phyloP scores from a whole-genome alignment of 2,329 filamentous ascomycete genomes.

The Pyricularia pennisetigena region DNA sequence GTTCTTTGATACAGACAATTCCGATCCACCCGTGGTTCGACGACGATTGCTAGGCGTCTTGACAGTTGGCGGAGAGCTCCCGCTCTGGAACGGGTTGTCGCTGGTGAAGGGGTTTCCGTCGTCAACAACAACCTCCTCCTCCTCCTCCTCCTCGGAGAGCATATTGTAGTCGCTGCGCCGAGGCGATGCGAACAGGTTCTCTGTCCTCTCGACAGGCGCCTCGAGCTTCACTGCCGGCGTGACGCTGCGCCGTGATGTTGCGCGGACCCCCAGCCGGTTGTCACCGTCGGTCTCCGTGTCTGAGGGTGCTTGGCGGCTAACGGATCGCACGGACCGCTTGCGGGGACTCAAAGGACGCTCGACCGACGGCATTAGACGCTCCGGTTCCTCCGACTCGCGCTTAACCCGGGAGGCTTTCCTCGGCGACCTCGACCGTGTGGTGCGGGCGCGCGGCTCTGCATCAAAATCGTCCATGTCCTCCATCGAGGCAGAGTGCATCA shows the following conservation, averaged over 20 bases:
- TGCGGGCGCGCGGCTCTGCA: constrained; percentile 36
- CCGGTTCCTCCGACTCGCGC: constrained; percentile 26
- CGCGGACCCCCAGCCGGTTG: constrained; percentile 10
- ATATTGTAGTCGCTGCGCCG: not conserved
- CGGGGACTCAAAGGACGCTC: constrained; percentile 32
- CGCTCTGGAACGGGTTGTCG: constrained; percentile 90
- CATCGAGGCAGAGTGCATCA: constrained; percentile 46
- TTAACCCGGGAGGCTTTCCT: constrained; percentile 44
- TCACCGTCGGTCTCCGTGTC: constrained; percentile 41
- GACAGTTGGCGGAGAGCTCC: constrained; percentile 54
- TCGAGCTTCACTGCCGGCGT: constrained; percentile 47
- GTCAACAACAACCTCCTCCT: too few species aligned
- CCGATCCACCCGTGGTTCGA: constrained; percentile 30
- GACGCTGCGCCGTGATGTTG: constrained; percentile 30
- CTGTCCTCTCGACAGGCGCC: constrained; percentile 31
- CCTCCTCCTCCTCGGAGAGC: not conserved
- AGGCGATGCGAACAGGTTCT: not conserved
- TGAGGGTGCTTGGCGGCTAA: constrained; percentile 42
- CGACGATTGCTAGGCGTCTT: constrained; percentile 39
- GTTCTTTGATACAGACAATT: not conserved
- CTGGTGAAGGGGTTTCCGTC: constrained; percentile 63
- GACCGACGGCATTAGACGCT: constrained; percentile 16
- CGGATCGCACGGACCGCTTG: constrained; percentile 43
- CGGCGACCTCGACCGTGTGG: constrained; percentile 40
- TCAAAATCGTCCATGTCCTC: constrained; percentile 35